Evolutionary conservation across 129 eudicot genomes (phyloP).

Genomic region (Flaveria robusta): DNA sequence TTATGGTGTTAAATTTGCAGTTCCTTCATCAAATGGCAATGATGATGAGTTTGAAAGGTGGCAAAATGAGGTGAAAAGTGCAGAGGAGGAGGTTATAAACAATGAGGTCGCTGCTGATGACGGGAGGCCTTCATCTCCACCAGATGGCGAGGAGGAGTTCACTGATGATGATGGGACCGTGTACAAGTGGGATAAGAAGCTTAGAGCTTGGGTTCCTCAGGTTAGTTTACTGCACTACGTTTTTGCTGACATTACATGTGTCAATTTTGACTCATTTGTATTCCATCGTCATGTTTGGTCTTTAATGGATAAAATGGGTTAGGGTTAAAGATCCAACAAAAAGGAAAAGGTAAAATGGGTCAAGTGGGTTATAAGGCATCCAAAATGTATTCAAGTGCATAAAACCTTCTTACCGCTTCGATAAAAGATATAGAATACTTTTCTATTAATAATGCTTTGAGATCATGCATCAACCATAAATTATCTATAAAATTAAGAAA

Average conservation of each 20-base stretch:
- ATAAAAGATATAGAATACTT: not conserved
- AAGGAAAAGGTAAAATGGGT: not conserved
- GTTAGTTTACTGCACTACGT: constrained; percentile 39
- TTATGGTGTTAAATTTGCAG: constrained; percentile 40
- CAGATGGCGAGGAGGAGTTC: constrained; percentile 92
- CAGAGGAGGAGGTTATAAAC: constrained; percentile 46
- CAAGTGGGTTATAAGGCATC: not conserved
- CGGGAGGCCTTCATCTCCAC: constrained; percentile 83
- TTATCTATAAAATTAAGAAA: not conserved
- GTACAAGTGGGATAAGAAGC: constrained; percentile 87
- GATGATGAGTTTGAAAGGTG: constrained; percentile 88
- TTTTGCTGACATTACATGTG: not conserved
- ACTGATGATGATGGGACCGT: constrained; percentile 96
- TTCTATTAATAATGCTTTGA: not conserved
- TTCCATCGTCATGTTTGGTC: not conserved
- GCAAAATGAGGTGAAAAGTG: constrained; percentile 78
- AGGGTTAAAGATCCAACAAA: not conserved
- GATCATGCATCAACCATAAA: not conserved
- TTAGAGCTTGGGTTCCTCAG: constrained; percentile 98
- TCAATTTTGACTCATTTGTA: not conserved
- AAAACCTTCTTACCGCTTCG: not conserved
- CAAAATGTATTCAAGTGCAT: not conserved
- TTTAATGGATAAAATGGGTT: not conserved
- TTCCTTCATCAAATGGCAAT: constrained; percentile 38
- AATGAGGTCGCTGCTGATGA: constrained; percentile 44